These are phyloP conservation scores for Brassica incana DNA, from an alignment of 345 rosid species.

Conservation along the genomic window DNA sequence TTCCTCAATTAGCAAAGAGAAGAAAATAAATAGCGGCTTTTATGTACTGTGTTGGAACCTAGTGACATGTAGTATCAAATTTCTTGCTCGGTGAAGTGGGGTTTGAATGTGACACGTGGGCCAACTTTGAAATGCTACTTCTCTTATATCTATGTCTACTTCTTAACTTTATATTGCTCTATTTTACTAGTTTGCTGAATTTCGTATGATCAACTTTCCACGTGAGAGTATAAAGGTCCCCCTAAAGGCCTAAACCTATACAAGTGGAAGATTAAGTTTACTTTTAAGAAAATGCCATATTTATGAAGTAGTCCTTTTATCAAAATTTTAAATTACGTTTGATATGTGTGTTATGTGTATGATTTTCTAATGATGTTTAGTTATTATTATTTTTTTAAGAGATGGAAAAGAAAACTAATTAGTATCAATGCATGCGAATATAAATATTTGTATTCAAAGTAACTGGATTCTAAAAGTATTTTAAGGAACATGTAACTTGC, in stretches of 20 bases:
- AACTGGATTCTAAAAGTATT: background rate
- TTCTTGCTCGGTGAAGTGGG: constrained; percentile 33
- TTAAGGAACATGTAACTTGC: background rate
- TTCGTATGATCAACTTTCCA: constrained; percentile 1
- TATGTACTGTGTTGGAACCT: constrained; percentile 15
- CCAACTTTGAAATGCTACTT: constrained; percentile 25
- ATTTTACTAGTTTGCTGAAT: background rate
- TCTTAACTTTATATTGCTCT: background rate
- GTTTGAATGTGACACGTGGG: constrained; percentile 12
- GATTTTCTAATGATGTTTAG: background rate
- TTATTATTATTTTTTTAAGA: background rate
- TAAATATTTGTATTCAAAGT: background rate
- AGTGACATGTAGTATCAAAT: constrained; percentile 18
- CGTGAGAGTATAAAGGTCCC: background rate
- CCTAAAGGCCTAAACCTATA: background rate
- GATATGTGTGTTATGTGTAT: background rate
- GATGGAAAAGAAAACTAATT: background rate
- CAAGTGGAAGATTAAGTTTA: background rate
- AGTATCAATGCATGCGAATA: background rate
- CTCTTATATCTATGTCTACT: constrained; percentile 8
- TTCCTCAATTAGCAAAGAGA: constrained; percentile 4
- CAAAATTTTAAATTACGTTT: background rate
- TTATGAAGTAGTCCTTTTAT: background rate
- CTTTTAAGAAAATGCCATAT: background rate
- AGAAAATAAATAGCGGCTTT: constrained; percentile 7